These are phyloP conservation scores for Aureobasidium sp. DNA, from an alignment of 2,329 filamentous ascomycete species.

Conservation along the genomic window DNA sequence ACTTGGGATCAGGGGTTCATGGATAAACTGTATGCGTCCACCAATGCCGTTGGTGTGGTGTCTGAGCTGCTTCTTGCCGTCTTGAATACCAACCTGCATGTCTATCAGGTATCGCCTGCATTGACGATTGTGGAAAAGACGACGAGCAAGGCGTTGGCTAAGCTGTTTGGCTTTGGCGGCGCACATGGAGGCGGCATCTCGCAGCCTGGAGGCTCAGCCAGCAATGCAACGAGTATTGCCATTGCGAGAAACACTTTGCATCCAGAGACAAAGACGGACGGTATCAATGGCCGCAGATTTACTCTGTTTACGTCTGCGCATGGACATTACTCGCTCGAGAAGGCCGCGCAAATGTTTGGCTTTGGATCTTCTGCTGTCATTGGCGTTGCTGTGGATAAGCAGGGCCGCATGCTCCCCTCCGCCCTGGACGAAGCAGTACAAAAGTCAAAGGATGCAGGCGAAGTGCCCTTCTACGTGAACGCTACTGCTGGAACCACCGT, in stretches of 20 bases:
- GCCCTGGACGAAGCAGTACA: conserved; percentile 58
- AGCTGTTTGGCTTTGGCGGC: conserved; percentile 67
- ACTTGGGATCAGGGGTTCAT: conserved; percentile 98
- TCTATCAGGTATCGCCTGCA: conserved; percentile 88
- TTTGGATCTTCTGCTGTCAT: conserved; percentile 70
- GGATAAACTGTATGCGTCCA: conserved; percentile 90
- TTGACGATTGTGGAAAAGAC: conserved; percentile 82
- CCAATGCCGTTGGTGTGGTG: conserved; percentile 77
- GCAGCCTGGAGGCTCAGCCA: conserved; percentile 72
- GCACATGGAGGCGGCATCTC: conserved; percentile 64
- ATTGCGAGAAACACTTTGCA: conserved; percentile 82
- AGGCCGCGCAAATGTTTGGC: conserved; percentile 85
- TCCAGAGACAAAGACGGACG: conserved; percentile 66
- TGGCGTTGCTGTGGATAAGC: conserved; percentile 63
- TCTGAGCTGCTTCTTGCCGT: conserved; percentile 78
- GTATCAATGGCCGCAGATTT: conserved; percentile 60
- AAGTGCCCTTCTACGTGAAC: conserved; percentile 89
- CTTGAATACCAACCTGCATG: conserved; percentile 90
- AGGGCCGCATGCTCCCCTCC: conserved; percentile 63
- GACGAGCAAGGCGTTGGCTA: conserved; percentile 65
- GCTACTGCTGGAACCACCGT: conserved; percentile 94
- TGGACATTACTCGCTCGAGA: conserved; percentile 91
- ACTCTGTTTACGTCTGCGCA: conserved; percentile 83
- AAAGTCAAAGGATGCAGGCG: conserved; percentile 57
- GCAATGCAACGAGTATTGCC: conserved; percentile 78